Conservation (phyloP, 2,329 filamentous ascomycete genomes). For the Penicillium freii region DNA sequence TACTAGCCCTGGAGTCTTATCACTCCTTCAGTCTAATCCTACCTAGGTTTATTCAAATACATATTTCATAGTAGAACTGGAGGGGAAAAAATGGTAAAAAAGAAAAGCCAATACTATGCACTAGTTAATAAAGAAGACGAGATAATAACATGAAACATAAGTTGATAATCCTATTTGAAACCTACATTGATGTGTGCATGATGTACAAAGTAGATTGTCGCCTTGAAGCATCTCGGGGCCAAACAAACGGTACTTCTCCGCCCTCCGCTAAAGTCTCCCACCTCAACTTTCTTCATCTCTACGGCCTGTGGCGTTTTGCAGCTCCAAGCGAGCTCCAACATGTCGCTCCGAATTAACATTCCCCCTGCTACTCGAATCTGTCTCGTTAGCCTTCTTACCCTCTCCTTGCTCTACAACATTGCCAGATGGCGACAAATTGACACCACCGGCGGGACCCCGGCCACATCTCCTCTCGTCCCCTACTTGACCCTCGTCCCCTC, state of each 20-base stretch:
- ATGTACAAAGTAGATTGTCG: background rate
- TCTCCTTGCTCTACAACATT: conserved; percentile 77
- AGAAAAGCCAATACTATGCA: background rate
- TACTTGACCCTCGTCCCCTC: conserved; percentile 86
- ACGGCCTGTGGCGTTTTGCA: conserved; percentile 4
- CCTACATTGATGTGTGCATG: too few relatives aligned
- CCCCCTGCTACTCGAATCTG: conserved; percentile 84
- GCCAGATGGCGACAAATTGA: conserved; percentile 63
- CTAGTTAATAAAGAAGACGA: background rate
- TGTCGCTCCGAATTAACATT: conserved; percentile 85
- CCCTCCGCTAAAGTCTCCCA: conserved; percentile 6
- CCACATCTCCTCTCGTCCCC: conserved; percentile 64
- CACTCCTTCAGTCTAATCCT: too few relatives aligned
- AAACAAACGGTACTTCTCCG: conserved; percentile 6
- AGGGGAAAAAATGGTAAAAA: too few relatives aligned
- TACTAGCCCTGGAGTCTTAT: background rate
- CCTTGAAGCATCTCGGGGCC: background rate
- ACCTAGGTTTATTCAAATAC: too few relatives aligned
- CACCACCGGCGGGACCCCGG: conserved; percentile 50
- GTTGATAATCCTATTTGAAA: background rate
- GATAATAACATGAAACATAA: background rate
- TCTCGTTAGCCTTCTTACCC: conserved; percentile 69
- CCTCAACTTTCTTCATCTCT: conserved; percentile 9
- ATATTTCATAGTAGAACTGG: too few relatives aligned
- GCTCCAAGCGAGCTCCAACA: conserved; percentile 40